Evolutionary conservation across 805 yeast genomes (phyloP), one percentile per base, ranked within the genome.

Genomic region (Sugiyamaella chiloensis): DNA sequence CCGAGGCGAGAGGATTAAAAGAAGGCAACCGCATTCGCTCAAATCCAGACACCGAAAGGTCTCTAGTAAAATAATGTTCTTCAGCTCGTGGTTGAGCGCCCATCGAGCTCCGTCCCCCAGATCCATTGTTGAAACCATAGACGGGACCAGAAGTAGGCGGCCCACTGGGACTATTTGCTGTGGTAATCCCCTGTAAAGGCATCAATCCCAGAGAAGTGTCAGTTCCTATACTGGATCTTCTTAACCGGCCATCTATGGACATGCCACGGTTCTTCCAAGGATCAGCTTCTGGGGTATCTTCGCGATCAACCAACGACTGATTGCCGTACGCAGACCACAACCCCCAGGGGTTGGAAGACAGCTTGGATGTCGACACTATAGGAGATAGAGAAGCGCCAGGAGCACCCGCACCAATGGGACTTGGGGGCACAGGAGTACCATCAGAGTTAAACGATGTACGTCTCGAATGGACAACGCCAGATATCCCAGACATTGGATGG

Each of bases 71-170:
- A 21, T 34, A 34, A 19, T 34, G 37, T 6, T 34, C 37, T 19
- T 34, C 37, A 19, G 21, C 37, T 5, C 37, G 16, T 14, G 37
- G 37, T 21, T 34, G 37, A 21, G 37, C 37, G 11, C 37, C 37
- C 16, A 34, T 34, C 4, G 37, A 34, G 20, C 37, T 34, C 21
- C 37, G 37, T 16, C 37, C 37, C 12, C 37, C 37, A 34, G 37
- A 34, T 9, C 37, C 37, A 19, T 34, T 34, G 37, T 34, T 34
- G 7, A 12, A 12, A 21, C 37, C 37, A 21, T 34, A 34, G 3
- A 34, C 20, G 20, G 21, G 37, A 5, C 21, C 16, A n/a, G n/a
- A n/a, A n/a, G n/a, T n/a, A n/a, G n/a, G n/a, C n/a, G n/a, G n/a
- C n/a, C n/a, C n/a, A n/a, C n/a, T n/a, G n/a, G n/a, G n/a, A n/a